phyloP scores from a whole-genome alignment of 2,329 filamentous ascomycete species.

The Fusarium camptoceras region DNA sequence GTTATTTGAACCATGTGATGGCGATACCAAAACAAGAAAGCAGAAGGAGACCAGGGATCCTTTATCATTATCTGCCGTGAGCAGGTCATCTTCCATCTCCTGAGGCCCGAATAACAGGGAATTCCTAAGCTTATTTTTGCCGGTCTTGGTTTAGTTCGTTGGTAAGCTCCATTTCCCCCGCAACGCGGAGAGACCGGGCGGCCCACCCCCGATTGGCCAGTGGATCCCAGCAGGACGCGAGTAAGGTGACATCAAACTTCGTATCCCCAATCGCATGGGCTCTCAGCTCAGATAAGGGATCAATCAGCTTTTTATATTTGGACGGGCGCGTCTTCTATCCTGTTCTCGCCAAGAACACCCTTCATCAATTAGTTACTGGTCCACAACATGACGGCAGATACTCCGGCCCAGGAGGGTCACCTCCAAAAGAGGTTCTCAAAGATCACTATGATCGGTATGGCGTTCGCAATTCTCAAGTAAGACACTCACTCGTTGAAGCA shows the following conservation, averaged over 20 bases:
- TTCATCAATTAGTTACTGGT: neutral
- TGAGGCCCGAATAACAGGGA: neutral
- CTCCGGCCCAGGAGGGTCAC: conserved; percentile 24
- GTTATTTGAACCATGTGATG: neutral
- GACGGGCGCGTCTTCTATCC: neutral
- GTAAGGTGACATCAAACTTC: conserved; percentile 2
- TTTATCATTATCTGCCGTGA: neutral
- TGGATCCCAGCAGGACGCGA: neutral
- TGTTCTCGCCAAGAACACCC: neutral
- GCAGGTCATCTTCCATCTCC: neutral
- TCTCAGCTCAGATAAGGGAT: conserved; percentile 1
- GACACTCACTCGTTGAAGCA: neutral
- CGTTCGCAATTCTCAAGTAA: conserved; percentile 59
- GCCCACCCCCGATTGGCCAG: conserved; percentile 17
- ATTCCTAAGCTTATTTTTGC: conserved; percentile 28
- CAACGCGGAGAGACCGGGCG: conserved; percentile 15
- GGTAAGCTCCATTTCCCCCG: conserved; percentile 21
- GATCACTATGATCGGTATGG: conserved; percentile 49
- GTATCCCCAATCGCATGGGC: neutral
- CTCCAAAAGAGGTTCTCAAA: conserved; percentile 43
- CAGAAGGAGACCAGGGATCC: neutral
- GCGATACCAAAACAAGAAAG: neutral
- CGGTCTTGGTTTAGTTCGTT: conserved; percentile 16
- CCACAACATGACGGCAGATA: conserved; percentile 18
- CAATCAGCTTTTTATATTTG: conserved; percentile 5